phyloP scores from a whole-genome alignment of 345 rosid species.

The Citrus maxima region DNA sequence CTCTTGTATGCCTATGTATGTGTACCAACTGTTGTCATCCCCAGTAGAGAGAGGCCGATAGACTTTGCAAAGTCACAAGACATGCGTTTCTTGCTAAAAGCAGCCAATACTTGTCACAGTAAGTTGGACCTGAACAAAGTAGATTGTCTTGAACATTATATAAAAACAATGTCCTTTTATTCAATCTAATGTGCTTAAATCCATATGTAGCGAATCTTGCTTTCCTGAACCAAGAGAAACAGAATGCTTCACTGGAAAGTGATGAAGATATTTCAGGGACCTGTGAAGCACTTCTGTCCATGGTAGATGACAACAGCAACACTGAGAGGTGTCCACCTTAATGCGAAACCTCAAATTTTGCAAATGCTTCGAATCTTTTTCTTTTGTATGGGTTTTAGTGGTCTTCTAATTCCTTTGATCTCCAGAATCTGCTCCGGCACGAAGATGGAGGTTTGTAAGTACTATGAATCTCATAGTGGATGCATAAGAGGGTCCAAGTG shows the following conservation, averaged over 20 bases:
- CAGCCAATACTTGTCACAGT: constrained; percentile 56
- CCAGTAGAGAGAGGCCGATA: constrained; percentile 75
- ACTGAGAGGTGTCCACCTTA: constrained; percentile 30
- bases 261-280: constrained; percentile 33
- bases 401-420: constrained; percentile 11
- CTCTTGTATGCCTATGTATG: constrained; percentile 7
- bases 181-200: constrained; percentile 20
- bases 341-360: constrained; percentile 1
- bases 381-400: not conserved
- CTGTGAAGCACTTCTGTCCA: constrained; percentile 20
- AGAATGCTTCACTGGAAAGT: constrained; percentile 27
- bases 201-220: constrained; percentile 44
- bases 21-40: constrained; percentile 14
- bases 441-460: constrained; percentile 41
- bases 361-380: not conserved
- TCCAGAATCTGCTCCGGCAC: constrained; percentile 24
- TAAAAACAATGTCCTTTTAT: constrained; percentile 3
- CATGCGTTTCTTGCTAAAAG: constrained; percentile 70
- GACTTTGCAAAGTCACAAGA: constrained; percentile 84
- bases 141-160: not conserved
- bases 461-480: constrained; percentile 39
- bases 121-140: constrained; percentile 30
- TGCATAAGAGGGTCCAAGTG: constrained; percentile 50
- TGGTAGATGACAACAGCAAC: constrained; percentile 28
- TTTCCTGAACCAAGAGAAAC: constrained; percentile 31